A percentile compares a stretch with the other conserved stretches of the same genome.
These are phyloP conservation scores for Pulveroboletus frians DNA, from an alignment of 768 basidiomycete genomes.

Conservation along the genomic window DNA sequence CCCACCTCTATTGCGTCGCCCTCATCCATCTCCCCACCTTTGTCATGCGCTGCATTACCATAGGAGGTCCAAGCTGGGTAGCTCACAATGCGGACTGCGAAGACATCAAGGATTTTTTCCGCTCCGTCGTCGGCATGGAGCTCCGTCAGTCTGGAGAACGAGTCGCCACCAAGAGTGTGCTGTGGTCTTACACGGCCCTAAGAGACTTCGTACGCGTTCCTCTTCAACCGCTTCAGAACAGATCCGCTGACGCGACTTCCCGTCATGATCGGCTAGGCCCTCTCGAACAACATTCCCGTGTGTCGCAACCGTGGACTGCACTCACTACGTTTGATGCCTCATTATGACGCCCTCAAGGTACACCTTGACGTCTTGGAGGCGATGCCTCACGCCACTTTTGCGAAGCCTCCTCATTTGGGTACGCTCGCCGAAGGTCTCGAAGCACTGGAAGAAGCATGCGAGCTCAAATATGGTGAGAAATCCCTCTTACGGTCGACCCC, in stretches of 20 bases:
- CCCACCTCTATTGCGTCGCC: slow-evolving; percentile 58
- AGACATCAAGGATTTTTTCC: slow-evolving; percentile 71
- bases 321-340: slow-evolving; percentile 59
- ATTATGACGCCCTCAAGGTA: slow-evolving; percentile 51
- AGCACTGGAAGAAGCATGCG: slow-evolving; percentile 62
- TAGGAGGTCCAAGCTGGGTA: slow-evolving; percentile 64
- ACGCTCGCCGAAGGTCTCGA: slow-evolving; percentile 53
- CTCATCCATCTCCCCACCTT: slow-evolving; percentile 65
- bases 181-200: slow-evolving; percentile 76
- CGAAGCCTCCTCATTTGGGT: slow-evolving; percentile 63
- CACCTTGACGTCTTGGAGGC: slow-evolving; percentile 61
- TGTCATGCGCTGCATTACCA: slow-evolving; percentile 56
- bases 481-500: slow-evolving; percentile 28
- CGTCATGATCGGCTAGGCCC: slow-evolving; percentile 39
- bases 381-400: slow-evolving; percentile 50
- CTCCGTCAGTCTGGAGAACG: slow-evolving; percentile 73
- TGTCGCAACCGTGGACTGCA: slow-evolving; percentile 64
- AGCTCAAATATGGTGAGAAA: slow-evolving; percentile 46
- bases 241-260: slow-evolving; percentile 3
- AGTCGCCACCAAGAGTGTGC: slow-evolving; percentile 72
- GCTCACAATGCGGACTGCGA: slow-evolving; percentile 63
- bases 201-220: slow-evolving; percentile 59
- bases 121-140: slow-evolving; percentile 68
- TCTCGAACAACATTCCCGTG: slow-evolving; percentile 64
- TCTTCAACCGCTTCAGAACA: not conserved